phyloP scores from a whole-genome alignment of 441 rosid species.

The Erysimum cheiri region DNA sequence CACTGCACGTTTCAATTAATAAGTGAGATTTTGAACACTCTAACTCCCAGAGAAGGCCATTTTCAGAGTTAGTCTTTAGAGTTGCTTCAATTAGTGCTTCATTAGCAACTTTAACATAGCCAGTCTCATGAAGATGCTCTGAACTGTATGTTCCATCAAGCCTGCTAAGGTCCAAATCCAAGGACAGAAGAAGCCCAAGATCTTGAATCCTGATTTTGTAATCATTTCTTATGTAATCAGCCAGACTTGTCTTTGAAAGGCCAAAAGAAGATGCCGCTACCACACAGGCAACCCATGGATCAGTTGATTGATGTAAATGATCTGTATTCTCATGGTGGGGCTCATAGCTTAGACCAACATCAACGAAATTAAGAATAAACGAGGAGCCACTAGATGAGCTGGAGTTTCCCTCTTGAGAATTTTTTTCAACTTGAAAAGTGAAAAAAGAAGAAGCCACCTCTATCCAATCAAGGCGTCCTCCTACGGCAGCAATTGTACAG shows the following conservation, averaged over 20 bases:
- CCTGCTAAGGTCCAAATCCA: conserved; percentile 54
- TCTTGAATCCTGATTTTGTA: conserved; percentile 78
- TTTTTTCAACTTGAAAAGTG: conserved; percentile 48
- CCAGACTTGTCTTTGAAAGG: conserved; percentile 55
- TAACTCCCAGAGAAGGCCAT: conserved; percentile 77
- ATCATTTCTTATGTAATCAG: conserved; percentile 55
- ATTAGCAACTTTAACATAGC: conserved; percentile 86
- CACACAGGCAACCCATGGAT: conserved; percentile 69
- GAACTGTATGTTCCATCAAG: conserved; percentile 64
- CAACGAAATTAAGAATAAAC: conserved; percentile 80
- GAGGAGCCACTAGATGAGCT: conserved; percentile 56
- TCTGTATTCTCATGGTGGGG: conserved; percentile 59
- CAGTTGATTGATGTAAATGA: conserved; percentile 48
- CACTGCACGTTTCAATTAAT: conserved; percentile 81
- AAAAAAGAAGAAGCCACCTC: conserved; percentile 78
- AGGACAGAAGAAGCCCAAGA: conserved; percentile 84
- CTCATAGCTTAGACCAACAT: conserved; percentile 92
- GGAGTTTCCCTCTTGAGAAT: conserved; percentile 47
- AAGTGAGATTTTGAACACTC: conserved; percentile 81
- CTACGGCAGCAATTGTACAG: conserved; percentile 82
- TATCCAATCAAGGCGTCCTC: conserved; percentile 98
- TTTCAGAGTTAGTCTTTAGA: conserved; percentile 64
- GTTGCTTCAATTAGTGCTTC: conserved; percentile 74
- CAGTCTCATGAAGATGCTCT: conserved; percentile 66
- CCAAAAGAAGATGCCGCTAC: conserved; percentile 88